Conservation (phyloP, 202 grass and related monocot species). For the Sporobolus alterniflorus region DNA sequence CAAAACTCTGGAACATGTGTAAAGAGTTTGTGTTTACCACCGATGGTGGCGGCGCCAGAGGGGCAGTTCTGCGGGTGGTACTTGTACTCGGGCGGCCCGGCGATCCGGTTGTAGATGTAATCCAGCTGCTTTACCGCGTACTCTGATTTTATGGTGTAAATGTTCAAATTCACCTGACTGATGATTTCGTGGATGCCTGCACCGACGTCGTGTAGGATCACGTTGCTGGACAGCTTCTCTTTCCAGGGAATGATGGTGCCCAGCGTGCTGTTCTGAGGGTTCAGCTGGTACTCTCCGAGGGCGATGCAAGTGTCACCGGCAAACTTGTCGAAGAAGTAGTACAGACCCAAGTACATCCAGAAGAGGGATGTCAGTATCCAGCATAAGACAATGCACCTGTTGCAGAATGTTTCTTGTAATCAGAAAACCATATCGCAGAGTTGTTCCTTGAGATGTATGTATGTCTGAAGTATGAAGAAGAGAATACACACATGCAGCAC, state of each 20-base stretch:
- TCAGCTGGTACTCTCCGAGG: conserved; percentile 80
- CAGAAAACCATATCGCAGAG: too few species aligned
- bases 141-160: conserved; percentile 66
- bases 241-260: conserved; percentile 77
- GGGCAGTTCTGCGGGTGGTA: conserved; percentile 85
- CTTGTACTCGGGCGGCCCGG: conserved; percentile 67
- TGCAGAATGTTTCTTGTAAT: conserved; percentile 5
- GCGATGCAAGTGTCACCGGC: conserved; percentile 74
- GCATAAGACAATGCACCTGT: conserved; percentile 69
- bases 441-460: too few species aligned
- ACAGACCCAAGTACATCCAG: conserved; percentile 87
- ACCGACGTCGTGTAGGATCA: conserved; percentile 62
- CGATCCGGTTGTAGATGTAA: conserved; percentile 90
- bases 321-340: conserved; percentile 91
- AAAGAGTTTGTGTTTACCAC: conserved; percentile 14
- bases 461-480: background rate
- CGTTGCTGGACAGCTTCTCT: conserved; percentile 45
- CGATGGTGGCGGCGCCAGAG: conserved; percentile 67
- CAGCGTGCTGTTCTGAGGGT: conserved; percentile 84
- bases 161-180: conserved; percentile 87
- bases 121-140: conserved; percentile 50
- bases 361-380: conserved; percentile 75
- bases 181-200: conserved; percentile 80
- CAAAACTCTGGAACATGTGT: too few species aligned
- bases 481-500: conserved; percentile 56